A percentile compares a stretch with the other conserved stretches of the same genome.
Evolutionary conservation across 106 monocot genomes (phyloP).

Genomic region (Amphibolis antarctica): DNA sequence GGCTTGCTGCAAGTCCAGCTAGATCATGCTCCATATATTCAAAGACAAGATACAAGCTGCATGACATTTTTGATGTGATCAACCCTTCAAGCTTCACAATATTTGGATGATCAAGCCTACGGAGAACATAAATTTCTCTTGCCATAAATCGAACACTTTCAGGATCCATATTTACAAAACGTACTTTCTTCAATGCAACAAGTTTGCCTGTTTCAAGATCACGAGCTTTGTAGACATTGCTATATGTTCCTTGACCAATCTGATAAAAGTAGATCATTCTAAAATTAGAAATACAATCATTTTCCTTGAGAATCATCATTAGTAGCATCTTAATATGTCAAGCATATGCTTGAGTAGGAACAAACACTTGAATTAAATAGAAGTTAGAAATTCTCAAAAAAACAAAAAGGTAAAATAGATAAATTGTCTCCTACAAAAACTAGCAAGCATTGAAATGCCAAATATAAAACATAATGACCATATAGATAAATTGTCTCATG

Average conservation of each 20-base stretch:
- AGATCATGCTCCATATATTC: slow-evolving; percentile 72
- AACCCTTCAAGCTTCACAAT: slow-evolving; percentile 44
- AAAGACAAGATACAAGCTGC: slow-evolving; percentile 52
- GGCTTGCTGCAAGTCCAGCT: slow-evolving; percentile 41
- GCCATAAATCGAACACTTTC: slow-evolving; percentile 70
- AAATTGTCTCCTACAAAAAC: no score
- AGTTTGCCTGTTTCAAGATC: slow-evolving; percentile 39
- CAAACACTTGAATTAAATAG: no score
- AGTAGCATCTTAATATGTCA: no score
- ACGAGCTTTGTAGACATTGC: slow-evolving; percentile 41
- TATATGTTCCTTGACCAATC: slow-evolving; percentile 70
- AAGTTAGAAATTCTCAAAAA: no score
- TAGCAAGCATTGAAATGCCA: no score
- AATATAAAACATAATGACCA: no score
- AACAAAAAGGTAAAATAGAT: no score
- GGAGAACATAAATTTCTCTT: slow-evolving; percentile 49
- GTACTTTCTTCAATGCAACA: slow-evolving; percentile 57
- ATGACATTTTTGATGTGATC: slow-evolving; percentile 34
- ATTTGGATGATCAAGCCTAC: slow-evolving; percentile 47
- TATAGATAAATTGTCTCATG: no score
- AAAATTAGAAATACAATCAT: not conserved
- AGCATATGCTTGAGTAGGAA: no score
- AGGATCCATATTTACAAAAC: slow-evolving; percentile 50
- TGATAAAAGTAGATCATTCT: slow-evolving; percentile 8
- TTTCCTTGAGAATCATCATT: no score